These are phyloP conservation scores for Ganoderma boninense DNA, from an alignment of 1,284 basidiomycete genomes.

Conservation along the genomic window DNA sequence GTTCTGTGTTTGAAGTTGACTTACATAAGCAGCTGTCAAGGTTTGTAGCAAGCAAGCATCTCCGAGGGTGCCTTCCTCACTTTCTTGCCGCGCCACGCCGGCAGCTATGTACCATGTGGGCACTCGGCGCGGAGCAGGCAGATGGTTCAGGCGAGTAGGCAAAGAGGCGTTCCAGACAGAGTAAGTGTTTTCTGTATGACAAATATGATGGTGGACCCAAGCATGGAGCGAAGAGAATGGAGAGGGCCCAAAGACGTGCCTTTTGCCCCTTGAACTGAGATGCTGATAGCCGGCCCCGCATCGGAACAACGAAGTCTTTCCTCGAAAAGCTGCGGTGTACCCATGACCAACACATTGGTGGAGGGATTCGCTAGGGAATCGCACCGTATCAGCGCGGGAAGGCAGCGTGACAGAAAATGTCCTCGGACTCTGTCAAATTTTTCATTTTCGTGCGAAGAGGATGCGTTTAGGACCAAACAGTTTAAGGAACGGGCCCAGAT, in stretches of 20 bases:
- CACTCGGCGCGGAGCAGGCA: neutral
- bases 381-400: constrained; percentile 9
- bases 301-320: constrained; percentile 1
- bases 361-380: no score
- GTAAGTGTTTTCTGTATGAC: neutral
- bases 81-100: neutral
- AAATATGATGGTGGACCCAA: neutral
- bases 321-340: neutral
- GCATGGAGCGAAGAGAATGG: neutral
- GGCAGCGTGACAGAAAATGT: constrained; percentile 7
- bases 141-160: neutral
- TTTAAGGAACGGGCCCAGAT: neutral
- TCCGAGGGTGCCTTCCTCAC: neutral
- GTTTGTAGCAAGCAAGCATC: neutral
- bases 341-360: constrained; percentile 4
- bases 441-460: neutral
- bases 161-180: neutral
- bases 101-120: neutral
- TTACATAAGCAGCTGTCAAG: constrained; percentile 2
- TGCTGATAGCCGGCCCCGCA: constrained; percentile 5
- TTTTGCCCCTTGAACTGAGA: neutral
- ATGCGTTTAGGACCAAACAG: neutral
- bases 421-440: neutral
- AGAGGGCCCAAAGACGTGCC: neutral
- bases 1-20: neutral